Evolutionary conservation across 257 asterid species (phyloP).

Genomic region (Solanum sitiens): DNA sequence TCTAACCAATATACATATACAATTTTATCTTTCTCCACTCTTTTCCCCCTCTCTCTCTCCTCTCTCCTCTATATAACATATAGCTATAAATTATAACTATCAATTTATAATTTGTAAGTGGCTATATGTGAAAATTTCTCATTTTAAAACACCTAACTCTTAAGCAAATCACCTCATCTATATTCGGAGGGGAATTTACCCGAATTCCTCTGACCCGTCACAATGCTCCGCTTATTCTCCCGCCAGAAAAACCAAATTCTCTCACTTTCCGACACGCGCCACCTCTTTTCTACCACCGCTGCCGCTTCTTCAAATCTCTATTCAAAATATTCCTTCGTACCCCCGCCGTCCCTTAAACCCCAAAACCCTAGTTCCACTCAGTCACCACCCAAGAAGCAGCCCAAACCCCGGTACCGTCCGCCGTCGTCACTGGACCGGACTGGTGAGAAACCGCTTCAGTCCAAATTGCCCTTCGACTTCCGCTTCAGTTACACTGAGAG

Average conservation of each 20-base stretch:
- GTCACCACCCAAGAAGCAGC: conserved; percentile 9
- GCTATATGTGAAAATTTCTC: too few species aligned
- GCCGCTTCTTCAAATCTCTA: conserved; percentile 41
- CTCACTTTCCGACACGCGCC: conserved; percentile 12
- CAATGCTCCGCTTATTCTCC: conserved; percentile 18
- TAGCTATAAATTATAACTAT: too few species aligned
- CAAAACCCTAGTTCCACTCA: conserved; percentile 10
- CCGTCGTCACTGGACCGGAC: conserved; percentile 68
- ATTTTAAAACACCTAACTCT: not conserved
- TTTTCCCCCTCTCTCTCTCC: too few species aligned
- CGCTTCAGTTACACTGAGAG: conserved; percentile 94
- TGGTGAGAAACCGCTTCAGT: conserved; percentile 21
- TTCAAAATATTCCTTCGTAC: conserved; percentile 47
- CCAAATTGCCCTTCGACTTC: conserved; percentile 82
- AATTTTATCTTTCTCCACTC: too few species aligned
- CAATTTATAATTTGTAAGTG: too few species aligned
- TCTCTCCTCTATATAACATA: too few species aligned
- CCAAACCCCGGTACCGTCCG: conserved; percentile 69
- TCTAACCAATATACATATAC: too few species aligned
- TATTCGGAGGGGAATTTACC: not conserved
- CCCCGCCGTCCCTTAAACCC: conserved; percentile 58
- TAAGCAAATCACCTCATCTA: not conserved
- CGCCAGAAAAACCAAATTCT: conserved; percentile 29
- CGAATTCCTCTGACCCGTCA: not conserved
- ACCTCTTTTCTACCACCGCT: conserved; percentile 23